Conservation (phyloP, 139 green algal genomes). For the Deuterostichococcus epilithicus region DNA sequence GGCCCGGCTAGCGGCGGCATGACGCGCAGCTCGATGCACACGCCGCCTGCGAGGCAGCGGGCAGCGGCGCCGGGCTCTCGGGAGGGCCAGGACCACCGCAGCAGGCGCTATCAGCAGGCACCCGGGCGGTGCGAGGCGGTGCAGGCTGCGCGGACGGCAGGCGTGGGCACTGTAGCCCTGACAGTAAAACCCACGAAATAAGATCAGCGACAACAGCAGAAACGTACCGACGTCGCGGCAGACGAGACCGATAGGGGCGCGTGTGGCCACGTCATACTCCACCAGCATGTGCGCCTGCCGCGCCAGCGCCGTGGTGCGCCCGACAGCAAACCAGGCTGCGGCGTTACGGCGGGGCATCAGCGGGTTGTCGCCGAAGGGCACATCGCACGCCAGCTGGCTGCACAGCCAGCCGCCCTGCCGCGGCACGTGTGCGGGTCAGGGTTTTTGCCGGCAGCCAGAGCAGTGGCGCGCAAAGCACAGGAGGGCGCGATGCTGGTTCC, state of each 20-base stretch:
- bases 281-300: constrained; percentile 15
- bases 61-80: too few relatives aligned
- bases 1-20: too few relatives aligned
- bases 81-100: neutral
- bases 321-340: constrained; percentile 1
- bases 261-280: constrained; percentile 54
- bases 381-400: constrained; percentile 25
- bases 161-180: neutral
- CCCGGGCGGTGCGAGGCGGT: neutral
- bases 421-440: neutral
- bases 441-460: too few relatives aligned
- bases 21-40: too few relatives aligned
- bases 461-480: too few relatives aligned
- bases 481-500: too few relatives aligned
- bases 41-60: too few relatives aligned
- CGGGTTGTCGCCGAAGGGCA: neutral
- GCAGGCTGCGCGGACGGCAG: neutral
- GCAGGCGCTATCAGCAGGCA: neutral
- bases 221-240: constrained; percentile 31
- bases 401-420: constrained; percentile 31
- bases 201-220: too few relatives aligned
- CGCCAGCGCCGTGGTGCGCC: neutral
- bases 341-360: neutral
- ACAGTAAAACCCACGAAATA: too few relatives aligned
- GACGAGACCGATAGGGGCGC: constrained; percentile 55